Conservation (phyloP, 306 rosid species). For the Gillenia trifoliata region DNA sequence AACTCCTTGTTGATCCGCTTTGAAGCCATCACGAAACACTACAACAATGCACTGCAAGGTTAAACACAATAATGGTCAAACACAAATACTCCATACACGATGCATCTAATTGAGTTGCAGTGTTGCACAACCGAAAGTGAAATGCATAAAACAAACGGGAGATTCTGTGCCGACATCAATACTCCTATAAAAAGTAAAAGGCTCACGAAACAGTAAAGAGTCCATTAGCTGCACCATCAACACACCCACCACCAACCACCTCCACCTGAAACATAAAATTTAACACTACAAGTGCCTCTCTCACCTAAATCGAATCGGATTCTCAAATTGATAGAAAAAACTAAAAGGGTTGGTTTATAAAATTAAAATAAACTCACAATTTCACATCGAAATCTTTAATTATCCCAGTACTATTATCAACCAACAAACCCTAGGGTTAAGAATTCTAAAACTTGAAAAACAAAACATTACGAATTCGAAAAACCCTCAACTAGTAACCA, state of each 20-base stretch:
- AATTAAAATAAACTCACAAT: background rate
- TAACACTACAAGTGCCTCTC: background rate
- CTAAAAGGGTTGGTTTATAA: background rate
- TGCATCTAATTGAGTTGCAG: background rate
- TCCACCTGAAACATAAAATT: background rate
- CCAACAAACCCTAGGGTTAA: background rate
- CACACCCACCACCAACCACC: background rate
- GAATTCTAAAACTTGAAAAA: background rate
- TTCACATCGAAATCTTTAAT: background rate
- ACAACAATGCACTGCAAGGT: background rate
- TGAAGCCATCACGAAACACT: conserved; percentile 31
- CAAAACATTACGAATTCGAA: background rate
- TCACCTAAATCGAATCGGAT: background rate
- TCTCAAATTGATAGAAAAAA: background rate
- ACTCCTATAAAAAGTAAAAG: background rate
- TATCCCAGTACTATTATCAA: background rate
- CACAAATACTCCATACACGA: background rate
- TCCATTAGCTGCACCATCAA: background rate
- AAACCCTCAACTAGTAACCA: background rate
- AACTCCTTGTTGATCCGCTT: conserved; percentile 47
- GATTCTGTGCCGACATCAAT: background rate
- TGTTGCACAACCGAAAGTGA: background rate
- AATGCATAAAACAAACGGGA: background rate
- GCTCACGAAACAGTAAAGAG: background rate
- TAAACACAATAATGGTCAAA: background rate